phyloP scores from a whole-genome alignment of 1,284 basidiomycete genomes.

The Grifola frondosa region DNA sequence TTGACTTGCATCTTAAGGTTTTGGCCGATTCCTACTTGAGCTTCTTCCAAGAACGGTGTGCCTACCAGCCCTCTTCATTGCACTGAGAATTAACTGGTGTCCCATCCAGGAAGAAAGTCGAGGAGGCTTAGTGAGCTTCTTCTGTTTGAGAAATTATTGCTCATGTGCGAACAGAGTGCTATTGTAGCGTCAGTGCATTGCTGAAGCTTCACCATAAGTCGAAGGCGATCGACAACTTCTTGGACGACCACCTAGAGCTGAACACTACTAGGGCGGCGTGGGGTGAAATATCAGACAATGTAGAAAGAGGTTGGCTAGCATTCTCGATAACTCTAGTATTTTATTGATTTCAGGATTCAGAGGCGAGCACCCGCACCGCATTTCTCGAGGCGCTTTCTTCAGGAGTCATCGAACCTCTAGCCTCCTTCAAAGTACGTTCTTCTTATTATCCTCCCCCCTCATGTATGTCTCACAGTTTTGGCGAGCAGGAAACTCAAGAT shows the following conservation, averaged over 20 bases:
- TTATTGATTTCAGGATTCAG: conserved; percentile 37
- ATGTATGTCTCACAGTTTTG: conserved; percentile 4
- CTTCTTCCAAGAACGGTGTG: conserved; percentile 85
- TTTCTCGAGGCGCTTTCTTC: conserved; percentile 68
- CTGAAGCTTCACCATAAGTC: conserved; percentile 69
- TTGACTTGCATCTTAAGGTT: conserved; percentile 69
- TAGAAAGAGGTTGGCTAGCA: conserved; percentile 70
- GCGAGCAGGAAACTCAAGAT: conserved; percentile 75
- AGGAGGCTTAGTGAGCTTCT: conserved; percentile 73
- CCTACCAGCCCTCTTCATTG: conserved; percentile 12
- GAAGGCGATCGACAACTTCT: conserved; percentile 61
- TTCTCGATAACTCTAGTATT: conserved; percentile 5
- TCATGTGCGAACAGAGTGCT: conserved; percentile 3
- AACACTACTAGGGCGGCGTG: conserved; percentile 68
- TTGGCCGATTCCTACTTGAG: conserved; percentile 74
- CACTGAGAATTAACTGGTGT: conserved; percentile 13
- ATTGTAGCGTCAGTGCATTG: conserved; percentile 65
- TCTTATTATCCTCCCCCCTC: not conserved
- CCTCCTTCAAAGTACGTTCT: conserved; percentile 58
- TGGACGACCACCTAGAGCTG: conserved; percentile 59
- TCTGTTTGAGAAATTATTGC: not conserved
- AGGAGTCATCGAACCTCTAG: conserved; percentile 72
- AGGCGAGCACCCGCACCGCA: conserved; percentile 80
- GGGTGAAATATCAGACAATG: conserved; percentile 80
- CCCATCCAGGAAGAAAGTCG: conserved; percentile 67